Evolutionary conservation across 768 basidiomycete genomes (phyloP), one percentile per base, ranked within the genome.

Genomic region (Guyanaporus albipodus): DNA sequence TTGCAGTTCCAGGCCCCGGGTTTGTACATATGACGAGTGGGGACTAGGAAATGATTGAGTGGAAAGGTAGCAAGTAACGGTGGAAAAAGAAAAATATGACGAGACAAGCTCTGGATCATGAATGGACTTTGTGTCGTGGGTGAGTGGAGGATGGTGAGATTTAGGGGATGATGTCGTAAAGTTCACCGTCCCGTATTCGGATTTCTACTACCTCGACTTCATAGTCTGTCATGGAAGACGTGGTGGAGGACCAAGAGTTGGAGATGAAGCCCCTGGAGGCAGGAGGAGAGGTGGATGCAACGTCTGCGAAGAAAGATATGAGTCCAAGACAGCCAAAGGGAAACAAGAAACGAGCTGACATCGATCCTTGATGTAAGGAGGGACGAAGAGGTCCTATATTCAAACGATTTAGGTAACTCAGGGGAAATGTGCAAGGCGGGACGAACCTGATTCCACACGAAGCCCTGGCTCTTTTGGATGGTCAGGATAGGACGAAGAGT

Each of bases 181-280:
- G 70, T 57, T 91, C 89, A 41, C 79, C 85, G 58, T 88, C 88
- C 52, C 77, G 74, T 49, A 91, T 86, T 49, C 88, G 77, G 64
- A 91, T 92, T 70, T 90, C 87, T 56, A 87, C 89, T 29, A 91
- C 88, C 66, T 91, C 88, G 49, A 91, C 82, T 61, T 90, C 87
- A 54, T 87, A 89, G 56, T 87, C 85, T 51, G 77, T 79, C 53
- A 86, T 66, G 44, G 78, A 78, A 36, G 81, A 78, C 63, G 79
- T 79, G 38, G 77, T 78, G 41, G 85, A 83, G 11, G 85, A 82
- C 31, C 78, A 76, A 34, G 85, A 85, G 41, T 80, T 79, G 46
- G 82, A 82, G 57, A 82, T 70, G 64, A 83, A 83, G 48, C 82
- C 78, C 43, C 63, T 69, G 17, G 83, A 77, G 59, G 79, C 83